phyloP scores from a whole-genome alignment of 2,329 filamentous ascomycete species.

The Diplocarpon mali region DNA sequence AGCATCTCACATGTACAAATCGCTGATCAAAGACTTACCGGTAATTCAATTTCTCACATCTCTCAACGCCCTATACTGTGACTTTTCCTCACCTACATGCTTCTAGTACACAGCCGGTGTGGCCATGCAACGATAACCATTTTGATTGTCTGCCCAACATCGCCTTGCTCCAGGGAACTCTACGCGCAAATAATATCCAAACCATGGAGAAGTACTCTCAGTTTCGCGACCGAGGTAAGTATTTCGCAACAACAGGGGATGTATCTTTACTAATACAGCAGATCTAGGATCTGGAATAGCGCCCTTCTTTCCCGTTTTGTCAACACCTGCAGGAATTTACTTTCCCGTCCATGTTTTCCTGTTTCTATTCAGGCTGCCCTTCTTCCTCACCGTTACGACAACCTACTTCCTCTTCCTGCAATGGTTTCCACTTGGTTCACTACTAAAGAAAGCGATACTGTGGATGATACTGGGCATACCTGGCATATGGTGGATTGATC shows the following conservation, averaged over 20 bases:
- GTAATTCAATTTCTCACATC: too few species aligned
- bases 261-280: conserved; percentile 17
- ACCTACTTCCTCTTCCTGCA: conserved; percentile 75
- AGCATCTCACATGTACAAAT: too few species aligned
- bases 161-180: not conserved
- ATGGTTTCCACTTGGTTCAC: conserved; percentile 60
- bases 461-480: conserved; percentile 83
- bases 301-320: conserved; percentile 78
- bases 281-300: conserved; percentile 80
- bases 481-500: conserved; percentile 95
- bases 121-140: conserved; percentile 8
- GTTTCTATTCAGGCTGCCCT: conserved; percentile 69
- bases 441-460: conserved; percentile 69
- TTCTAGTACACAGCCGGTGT: not conserved
- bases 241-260: conserved; percentile 2
- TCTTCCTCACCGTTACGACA: conserved; percentile 57
- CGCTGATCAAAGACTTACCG: too few species aligned
- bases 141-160: not conserved
- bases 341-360: conserved; percentile 57
- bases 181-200: conserved; percentile 4
- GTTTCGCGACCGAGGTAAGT: conserved; percentile 60
- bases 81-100: not conserved
- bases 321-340: conserved; percentile 50
- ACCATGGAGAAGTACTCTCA: conserved; percentile 67
- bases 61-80: too few species aligned